These are phyloP conservation scores for Calendula officinalis DNA, from an alignment of 129 eudicot genomes.

Conservation along the genomic window DNA sequence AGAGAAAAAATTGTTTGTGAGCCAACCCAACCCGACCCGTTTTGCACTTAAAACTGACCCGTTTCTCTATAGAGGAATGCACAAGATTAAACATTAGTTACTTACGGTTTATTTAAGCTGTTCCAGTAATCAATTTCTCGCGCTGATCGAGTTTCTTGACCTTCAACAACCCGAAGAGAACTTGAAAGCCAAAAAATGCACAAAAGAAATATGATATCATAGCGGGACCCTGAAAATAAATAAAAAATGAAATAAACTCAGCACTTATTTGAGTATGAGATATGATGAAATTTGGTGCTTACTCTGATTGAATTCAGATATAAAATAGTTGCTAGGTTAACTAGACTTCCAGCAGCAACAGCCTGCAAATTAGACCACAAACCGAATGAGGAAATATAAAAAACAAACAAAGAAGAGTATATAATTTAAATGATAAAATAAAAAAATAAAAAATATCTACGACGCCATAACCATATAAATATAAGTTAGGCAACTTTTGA, in stretches of 20 bases:
- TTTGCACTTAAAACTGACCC: too few relatives aligned
- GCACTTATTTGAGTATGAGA: too few relatives aligned
- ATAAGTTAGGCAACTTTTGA: too few relatives aligned
- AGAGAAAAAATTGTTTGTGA: too few relatives aligned
- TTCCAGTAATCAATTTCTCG: constrained; percentile 87
- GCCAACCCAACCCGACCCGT: too few relatives aligned
- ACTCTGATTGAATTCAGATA: constrained; percentile 72
- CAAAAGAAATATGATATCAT: constrained; percentile 57
- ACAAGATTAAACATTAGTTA: constrained; percentile 28
- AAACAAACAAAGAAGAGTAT: not conserved
- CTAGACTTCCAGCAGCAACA: constrained; percentile 89
- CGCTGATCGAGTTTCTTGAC: constrained; percentile 84
- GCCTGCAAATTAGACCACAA: constrained; percentile 52
- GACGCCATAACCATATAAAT: too few relatives aligned
- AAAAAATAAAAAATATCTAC: too few relatives aligned
- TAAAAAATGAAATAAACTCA: not conserved
- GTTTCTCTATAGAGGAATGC: too few relatives aligned
- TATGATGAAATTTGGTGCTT: constrained; percentile 23
- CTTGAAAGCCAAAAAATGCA: constrained; percentile 86
- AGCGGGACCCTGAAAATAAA: constrained; percentile 65
- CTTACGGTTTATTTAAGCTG: constrained; percentile 64
- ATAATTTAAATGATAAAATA: not conserved
- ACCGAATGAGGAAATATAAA: not conserved
- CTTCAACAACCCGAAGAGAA: constrained; percentile 76
- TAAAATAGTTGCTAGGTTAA: constrained; percentile 85